Evolutionary conservation across 1,139 yeast genomes (phyloP).

Genomic region (Nakaseomyces sp.): DNA sequence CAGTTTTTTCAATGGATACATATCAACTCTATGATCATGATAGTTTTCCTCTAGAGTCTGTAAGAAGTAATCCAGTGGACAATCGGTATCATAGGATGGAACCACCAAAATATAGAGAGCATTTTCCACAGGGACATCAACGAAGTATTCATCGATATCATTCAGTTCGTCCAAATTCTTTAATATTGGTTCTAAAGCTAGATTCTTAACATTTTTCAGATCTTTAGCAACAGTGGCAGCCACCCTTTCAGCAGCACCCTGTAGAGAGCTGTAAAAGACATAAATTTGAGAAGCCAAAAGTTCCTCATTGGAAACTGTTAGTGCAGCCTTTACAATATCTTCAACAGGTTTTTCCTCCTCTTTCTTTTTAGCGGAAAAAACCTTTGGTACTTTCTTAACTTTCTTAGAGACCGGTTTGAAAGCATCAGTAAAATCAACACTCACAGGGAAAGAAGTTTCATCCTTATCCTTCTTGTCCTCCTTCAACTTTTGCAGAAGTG

Average conservation of each 20-base stretch:
- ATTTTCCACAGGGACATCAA: conserved; percentile 47
- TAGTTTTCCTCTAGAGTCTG: conserved; percentile 74
- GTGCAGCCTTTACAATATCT: conserved; percentile 23
- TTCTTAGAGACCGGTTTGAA: conserved; percentile 16
- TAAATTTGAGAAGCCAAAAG: conserved; percentile 35
- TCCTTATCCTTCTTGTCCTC: conserved; percentile 7
- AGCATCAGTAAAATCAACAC: conserved; percentile 38
- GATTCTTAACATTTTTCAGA: conserved; percentile 30
- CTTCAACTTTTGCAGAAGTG: conserved; percentile 10
- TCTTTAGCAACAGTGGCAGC: conserved; percentile 40
- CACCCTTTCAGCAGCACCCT: conserved; percentile 69
- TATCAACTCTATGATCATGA: conserved; percentile 79
- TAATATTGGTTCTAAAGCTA: conserved; percentile 43
- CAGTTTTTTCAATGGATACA: conserved; percentile 57
- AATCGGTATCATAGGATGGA: conserved; percentile 89
- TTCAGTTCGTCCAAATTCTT: conserved; percentile 72
- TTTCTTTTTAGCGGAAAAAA: conserved; percentile 18
- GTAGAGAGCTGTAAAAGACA: conserved; percentile 75
- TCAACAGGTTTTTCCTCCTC: conserved; percentile 20
- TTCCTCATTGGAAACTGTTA: conserved; percentile 31
- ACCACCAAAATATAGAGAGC: conserved; percentile 65
- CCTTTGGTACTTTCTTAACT: conserved; percentile 19
- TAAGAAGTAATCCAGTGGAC: conserved; percentile 81
- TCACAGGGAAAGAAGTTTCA: conserved; percentile 21
- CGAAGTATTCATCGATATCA: conserved; percentile 76